A percentile compares a stretch with the other conserved stretches of the same genome.
Conservation (phyloP, 768 basidiomycete genomes). For the Roridomyces roridus region DNA sequence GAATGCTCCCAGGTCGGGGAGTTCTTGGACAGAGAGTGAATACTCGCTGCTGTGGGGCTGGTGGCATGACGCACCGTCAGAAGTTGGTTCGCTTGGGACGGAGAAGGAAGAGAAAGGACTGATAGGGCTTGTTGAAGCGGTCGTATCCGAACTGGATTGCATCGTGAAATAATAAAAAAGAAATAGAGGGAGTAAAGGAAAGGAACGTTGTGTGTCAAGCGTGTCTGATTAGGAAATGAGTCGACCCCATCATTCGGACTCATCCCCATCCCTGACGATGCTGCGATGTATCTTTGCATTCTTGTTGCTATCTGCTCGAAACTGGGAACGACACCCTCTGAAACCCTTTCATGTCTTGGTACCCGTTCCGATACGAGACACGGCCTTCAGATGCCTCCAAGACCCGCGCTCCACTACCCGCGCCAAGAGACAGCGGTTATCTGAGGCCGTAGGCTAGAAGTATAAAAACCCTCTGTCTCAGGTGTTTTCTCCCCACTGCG, state of each 20-base stretch:
- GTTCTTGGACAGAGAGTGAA: conserved; percentile 44
- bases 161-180: conserved; percentile 22
- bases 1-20: conserved; percentile 64
- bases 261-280: no score
- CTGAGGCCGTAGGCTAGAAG: not conserved
- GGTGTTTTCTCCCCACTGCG: not conserved
- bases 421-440: not conserved
- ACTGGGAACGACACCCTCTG: no score
- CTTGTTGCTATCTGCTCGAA: no score
- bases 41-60: not conserved
- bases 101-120: conserved; percentile 47
- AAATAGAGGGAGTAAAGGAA: not conserved
- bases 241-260: no score
- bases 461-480: not conserved
- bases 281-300: no score
- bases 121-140: conserved; percentile 27
- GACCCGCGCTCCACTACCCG: no score
- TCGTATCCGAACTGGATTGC: conserved; percentile 30
- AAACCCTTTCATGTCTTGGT: no score
- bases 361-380: no score
- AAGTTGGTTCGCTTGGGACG: conserved; percentile 43
- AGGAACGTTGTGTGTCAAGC: no score
- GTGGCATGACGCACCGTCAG: conserved; percentile 37
- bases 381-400: no score
- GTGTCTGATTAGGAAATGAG: no score